Conservation (phyloP, 2,329 filamentous ascomycete genomes). For the Aphanoascus verrucosus region DNA sequence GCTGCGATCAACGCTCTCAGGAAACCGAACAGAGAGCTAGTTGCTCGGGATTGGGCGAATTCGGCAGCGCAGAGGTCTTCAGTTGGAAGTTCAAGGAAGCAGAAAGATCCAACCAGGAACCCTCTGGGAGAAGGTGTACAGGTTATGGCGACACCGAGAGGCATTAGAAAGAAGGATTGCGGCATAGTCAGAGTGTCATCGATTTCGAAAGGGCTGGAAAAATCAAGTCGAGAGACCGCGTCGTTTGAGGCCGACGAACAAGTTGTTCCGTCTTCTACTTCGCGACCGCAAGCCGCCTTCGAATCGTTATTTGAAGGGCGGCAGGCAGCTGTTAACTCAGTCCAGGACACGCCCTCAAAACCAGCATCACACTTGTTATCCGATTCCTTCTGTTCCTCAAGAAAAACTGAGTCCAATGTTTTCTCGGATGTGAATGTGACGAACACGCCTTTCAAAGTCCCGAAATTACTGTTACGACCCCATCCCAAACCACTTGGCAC, state of each 20-base stretch:
- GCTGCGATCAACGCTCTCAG: slow-evolving; percentile 39
- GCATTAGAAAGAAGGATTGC: slow-evolving; percentile 14
- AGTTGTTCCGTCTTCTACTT: slow-evolving; percentile 26
- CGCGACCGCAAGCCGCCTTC: slow-evolving; percentile 23
- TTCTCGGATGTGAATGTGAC: neutral
- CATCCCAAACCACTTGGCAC: slow-evolving; percentile 15
- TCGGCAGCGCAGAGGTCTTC: slow-evolving; percentile 27
- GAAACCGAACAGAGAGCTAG: slow-evolving; percentile 39
- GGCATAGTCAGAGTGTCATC: slow-evolving; percentile 20
- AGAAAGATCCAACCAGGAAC: slow-evolving; percentile 35
- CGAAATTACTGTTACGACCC: slow-evolving; percentile 9
- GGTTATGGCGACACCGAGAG: slow-evolving; percentile 36
- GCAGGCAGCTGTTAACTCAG: slow-evolving; percentile 1
- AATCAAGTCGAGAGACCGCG: slow-evolving; percentile 23
- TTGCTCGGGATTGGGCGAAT: slow-evolving; percentile 37
- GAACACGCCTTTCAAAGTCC: slow-evolving; percentile 6
- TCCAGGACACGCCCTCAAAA: slow-evolving; percentile 33
- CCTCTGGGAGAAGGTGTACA: slow-evolving; percentile 36
- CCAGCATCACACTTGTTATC: neutral
- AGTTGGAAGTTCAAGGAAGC: slow-evolving; percentile 26
- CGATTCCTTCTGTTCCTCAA: neutral
- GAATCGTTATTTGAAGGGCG: slow-evolving; percentile 18
- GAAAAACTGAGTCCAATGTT: neutral
- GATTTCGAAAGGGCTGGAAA: slow-evolving; percentile 21
- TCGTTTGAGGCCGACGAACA: slow-evolving; percentile 24